Evolutionary conservation across 768 basidiomycete genomes (phyloP).

Genomic region (Cystofilobasidium capitatum): DNA sequence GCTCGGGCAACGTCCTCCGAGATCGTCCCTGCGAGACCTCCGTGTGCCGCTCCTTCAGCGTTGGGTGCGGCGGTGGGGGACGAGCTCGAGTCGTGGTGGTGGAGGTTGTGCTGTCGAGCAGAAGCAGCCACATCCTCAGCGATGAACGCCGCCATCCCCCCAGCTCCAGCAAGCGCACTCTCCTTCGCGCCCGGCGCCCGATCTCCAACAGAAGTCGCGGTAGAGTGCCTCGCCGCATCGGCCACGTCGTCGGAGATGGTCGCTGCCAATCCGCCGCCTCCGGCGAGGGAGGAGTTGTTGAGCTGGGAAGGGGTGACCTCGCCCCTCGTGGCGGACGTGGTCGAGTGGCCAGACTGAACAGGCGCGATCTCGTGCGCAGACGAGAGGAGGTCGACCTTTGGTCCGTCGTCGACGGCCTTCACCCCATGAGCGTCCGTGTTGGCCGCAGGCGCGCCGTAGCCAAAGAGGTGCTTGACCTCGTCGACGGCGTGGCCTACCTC

Average conservation of each 20-base stretch:
- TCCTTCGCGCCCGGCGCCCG: not conserved
- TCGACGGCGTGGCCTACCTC: constrained; percentile 1
- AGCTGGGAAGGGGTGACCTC: not conserved
- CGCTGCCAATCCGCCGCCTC: constrained; percentile 15
- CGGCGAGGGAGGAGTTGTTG: not conserved
- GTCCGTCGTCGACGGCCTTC: not conserved
- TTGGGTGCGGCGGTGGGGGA: not conserved
- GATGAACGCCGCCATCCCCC: too few species aligned
- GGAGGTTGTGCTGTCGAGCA: constrained; percentile 2
- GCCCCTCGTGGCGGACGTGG: not conserved
- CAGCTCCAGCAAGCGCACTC: not conserved
- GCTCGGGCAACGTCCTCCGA: constrained; percentile 7
- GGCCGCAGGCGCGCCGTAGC: not conserved
- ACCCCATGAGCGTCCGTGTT: not conserved
- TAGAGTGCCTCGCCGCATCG: constrained; percentile 5
- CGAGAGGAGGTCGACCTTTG: not conserved
- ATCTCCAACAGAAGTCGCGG: constrained; percentile 8
- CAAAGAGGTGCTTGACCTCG: not conserved
- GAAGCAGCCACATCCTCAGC: not conserved
- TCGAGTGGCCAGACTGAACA: not conserved
- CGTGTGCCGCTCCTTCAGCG: not conserved
- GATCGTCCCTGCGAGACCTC: constrained; percentile 8
- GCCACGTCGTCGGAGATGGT: constrained; percentile 19
- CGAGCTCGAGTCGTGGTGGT: not conserved
- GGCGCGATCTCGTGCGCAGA: not conserved